Base-by-base conservation (phyloP, 352 stramenopile species). In the Phytopythium sindhum region DNA sequence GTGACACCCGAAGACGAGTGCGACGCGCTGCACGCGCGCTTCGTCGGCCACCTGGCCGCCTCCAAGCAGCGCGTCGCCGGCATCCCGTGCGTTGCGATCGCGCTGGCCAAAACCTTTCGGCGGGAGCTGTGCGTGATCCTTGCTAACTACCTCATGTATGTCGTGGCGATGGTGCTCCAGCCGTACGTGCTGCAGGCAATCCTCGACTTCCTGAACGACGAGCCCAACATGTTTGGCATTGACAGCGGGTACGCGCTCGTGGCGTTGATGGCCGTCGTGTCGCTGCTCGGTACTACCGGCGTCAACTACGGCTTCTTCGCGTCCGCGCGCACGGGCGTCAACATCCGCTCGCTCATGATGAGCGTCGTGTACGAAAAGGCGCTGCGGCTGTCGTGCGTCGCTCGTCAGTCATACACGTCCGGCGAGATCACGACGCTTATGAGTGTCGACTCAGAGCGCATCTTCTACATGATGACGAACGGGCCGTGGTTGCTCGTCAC, bases 331-430 rank as follows among this genome's bases (percentile, higher is more conserved):
- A 61, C 77, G 0, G 75, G 75, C 8, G 60, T 69, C 21, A 81
- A 84, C 39, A 71, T 75, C 55, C 75, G 74, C 11, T 57, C 66
- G n/a, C 63, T 81, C 28, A 55, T 68, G 3, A 81, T 84, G 75
- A 68, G 77, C 28, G 37, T 65, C 12, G 75, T 83, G 10, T 83
- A 77, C 39, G 58, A 69, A 23, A 83, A 83, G 54, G 60, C 87
- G 73, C 26, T 97, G 80, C 84, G 53, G 56, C 81, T 63, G 39
- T 96, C 47, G 11, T 88, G 41, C 54, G 84, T 33, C 65, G 76
- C 57, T n/a, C 70, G 70, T 6, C 70, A 74, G 50, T 21, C 56
- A 8, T 74, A 77, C 61, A 79, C 74, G 1, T 73, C 74, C 2
- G 74, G 74, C 12, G 71, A 81, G 59, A 77, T 81, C 54, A 68